Conservation (phyloP, 164 flowering plant genomes). For the Paratinospora sagittata region DNA sequence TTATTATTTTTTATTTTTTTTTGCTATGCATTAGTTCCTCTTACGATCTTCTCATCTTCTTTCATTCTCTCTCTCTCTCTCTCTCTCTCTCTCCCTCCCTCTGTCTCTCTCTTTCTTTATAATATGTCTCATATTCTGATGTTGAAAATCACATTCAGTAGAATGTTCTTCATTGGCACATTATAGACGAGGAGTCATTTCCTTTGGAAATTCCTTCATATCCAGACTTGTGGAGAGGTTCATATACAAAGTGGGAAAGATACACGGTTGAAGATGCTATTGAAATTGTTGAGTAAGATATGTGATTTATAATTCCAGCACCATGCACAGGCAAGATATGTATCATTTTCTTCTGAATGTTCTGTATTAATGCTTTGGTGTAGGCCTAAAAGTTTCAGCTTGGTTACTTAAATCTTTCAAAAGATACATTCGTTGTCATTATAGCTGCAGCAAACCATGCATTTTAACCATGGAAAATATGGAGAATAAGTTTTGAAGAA, state of each 20-base stretch:
- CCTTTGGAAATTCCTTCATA: conserved; percentile 80
- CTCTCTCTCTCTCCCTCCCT: too few relatives aligned
- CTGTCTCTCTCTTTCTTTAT: conserved; percentile 2
- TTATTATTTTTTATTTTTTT: conserved; percentile 1
- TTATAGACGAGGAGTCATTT: conserved; percentile 87
- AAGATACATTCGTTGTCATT: too few relatives aligned
- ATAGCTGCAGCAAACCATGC: too few relatives aligned
- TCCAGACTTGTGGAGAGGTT: conserved; percentile 91
- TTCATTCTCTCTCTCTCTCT: too few relatives aligned
- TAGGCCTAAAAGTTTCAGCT: background rate
- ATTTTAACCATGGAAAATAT: too few relatives aligned
- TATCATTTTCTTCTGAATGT: conserved; percentile 1
- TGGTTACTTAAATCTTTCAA: background rate
- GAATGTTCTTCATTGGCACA: conserved; percentile 99
- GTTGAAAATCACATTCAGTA: conserved; percentile 47
- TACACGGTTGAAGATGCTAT: conserved; percentile 86
- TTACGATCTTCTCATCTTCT: conserved; percentile 4
- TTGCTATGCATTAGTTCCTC: background rate
- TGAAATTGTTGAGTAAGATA: conserved; percentile 78
- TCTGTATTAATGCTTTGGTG: background rate
- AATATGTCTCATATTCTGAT: conserved; percentile 28
- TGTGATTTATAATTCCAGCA: background rate
- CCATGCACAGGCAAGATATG: background rate
- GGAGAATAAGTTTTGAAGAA: background rate
- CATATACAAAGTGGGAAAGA: conserved; percentile 91